Base-by-base conservation (phyloP, 2,329 filamentous ascomycete genomes). In the Aureobasidium sp. region DNA sequence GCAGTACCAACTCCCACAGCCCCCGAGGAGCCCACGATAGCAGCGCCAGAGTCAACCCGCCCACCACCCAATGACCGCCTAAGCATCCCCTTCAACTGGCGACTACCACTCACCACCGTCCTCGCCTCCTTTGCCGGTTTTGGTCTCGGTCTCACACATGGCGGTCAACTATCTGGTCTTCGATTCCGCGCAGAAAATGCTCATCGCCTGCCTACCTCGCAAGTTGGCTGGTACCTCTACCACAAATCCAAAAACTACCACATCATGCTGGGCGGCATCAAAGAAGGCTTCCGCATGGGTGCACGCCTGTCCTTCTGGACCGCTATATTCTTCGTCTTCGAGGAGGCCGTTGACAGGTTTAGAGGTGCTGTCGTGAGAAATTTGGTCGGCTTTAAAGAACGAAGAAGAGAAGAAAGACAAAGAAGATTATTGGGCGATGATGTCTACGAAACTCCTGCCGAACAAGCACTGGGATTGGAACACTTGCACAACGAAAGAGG, bases 211-310 rank as follows among this genome's bases (percentile, higher is more conserved):
- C 94, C 94, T 24, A 86, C 84, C 3, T 87, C 87, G 1, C 87
- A 90, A 29, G 85, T 87, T 2, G 93, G 92, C 20, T 99, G 94
- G 94, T 99, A 93, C 73, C 84, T 97, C n/a, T 99, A 99, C 75
- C 93, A 97, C 79, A 97, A 97, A 77, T 90, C 86, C 72, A 97
- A 97, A 76, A 97, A 96, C 76, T 97, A 99, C 78, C 86, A 91
- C 69, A 83, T 88, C 57, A 87, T 90, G 69, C 82, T 88, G 26
- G 89, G 88, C 6, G 93, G 89, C 0, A 78, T 95, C 20, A 84
- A 84, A 59, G 91, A 96, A 70, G 94, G 91, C 0, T 69, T 90
- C 55, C 86, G 83, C 67, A 90, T 94, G 81, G 92, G 88, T 1
- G 72, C 78, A 36, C 86, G 83, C 67, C 80, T 95, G 6, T 84